Evolutionary conservation across 352 stramenopile genomes (phyloP), one percentile per base, ranked within the genome.

Genomic region (Pelagophyceae sp.): DNA sequence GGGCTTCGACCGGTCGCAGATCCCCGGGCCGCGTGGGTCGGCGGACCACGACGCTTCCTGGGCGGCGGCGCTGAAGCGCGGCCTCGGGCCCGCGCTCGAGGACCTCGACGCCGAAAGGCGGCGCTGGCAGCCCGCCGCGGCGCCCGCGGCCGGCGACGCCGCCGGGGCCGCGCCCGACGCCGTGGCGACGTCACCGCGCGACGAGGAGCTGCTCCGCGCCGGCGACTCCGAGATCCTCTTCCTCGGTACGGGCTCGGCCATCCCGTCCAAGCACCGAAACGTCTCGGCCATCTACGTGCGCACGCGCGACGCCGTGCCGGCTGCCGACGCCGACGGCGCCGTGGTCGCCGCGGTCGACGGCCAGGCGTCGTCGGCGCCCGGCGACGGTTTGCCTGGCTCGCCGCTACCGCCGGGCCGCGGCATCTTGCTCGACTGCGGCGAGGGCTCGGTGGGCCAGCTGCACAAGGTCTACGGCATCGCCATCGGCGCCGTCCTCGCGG

Each of bases 251-350:
- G 95, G 95, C 0, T 97, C 92, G 32, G 96, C 96, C 35, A 92
- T 98, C 35, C 96, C 96, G 50, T 98, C 93, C 78, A 99, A 98
- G 84, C 97, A 98, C 81, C 90, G 96, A 75, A 98, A 98, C 85
- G 95, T 98, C 45, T 97, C 90, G 0, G 92, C 92, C 50, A 98
- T 97, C 79, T 95, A 95, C 78, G 61, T 98, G 25, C 82, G 90
- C 80, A 60, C 35, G 35, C 29, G 29, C 11, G 29, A 71, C 61
- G 67, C 33, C 23, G 58, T 31, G 45, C 23, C 45, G 45, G 11
- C 45, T 23, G 45, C 45, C 45, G 45, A 54, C 45, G 45, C 11
- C 45, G 45, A 54, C 45, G 29, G 1, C 20, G 35, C 19, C 2
- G 33, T 60, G 35, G 33, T n/a, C 35, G 67, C 31, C 29, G 29